phyloP scores from a whole-genome alignment of 139 green algal genomes.

The Chlorella sp. region DNA sequence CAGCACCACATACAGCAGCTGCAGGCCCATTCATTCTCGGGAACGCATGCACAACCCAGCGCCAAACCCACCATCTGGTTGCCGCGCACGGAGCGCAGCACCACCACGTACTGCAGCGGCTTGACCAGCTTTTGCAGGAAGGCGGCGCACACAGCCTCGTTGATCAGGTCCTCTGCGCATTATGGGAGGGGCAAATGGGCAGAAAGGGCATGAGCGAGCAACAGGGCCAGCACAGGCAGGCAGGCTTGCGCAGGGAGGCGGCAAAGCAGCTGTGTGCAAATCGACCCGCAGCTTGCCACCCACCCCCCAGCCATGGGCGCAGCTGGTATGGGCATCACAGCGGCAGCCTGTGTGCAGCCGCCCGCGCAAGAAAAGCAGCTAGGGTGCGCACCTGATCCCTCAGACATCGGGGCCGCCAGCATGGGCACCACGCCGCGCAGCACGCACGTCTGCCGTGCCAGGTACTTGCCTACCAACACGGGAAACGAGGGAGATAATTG shows the following conservation, averaged over 20 bases:
- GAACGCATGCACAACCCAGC: no score
- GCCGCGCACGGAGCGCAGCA: constrained; percentile 63
- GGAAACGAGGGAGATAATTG: no score
- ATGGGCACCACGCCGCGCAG: constrained; percentile 57
- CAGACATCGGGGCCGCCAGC: constrained; percentile 60
- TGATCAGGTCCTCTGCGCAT: constrained; percentile 35
- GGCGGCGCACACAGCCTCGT: constrained; percentile 18
- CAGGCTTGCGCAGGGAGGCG: not conserved
- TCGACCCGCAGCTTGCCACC: not conserved
- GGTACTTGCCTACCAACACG: constrained; percentile 30
- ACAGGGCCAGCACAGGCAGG: no score
- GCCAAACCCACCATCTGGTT: constrained; percentile 30
- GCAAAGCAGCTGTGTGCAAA: not conserved
- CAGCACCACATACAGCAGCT: no score
- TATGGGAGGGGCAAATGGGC: no score
- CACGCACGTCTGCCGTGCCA: constrained; percentile 54
- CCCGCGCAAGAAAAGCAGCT: no score
- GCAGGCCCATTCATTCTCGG: no score
- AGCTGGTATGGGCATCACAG: no score
- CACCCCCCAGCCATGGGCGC: not conserved
- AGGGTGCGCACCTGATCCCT: constrained; percentile 17
- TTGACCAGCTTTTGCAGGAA: constrained; percentile 43
- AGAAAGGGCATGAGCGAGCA: not conserved
- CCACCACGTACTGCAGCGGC: constrained; percentile 79
- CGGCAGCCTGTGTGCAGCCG: no score